phyloP scores from a whole-genome alignment of 805 yeast genomes.

The Saccharomycopsis sp. region DNA sequence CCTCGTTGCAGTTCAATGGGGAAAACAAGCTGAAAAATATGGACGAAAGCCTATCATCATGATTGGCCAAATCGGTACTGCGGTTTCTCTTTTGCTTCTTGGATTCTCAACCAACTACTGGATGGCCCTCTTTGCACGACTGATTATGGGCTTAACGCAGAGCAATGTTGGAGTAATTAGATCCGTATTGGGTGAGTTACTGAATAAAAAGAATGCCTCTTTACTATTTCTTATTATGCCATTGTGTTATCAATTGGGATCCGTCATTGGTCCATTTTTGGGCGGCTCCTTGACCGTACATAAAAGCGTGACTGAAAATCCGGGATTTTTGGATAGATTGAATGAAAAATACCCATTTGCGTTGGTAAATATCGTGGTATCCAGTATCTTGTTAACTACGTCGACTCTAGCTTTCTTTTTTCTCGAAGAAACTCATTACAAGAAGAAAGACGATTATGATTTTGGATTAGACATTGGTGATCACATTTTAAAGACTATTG shows the following conservation, averaged over 20 bases:
- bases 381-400: slow-evolving; percentile 32
- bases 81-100: slow-evolving; percentile 39
- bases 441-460: slow-evolving; percentile 34
- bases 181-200: slow-evolving; percentile 57
- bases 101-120: slow-evolving; percentile 50
- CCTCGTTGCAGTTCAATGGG: slow-evolving; percentile 55
- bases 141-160: slow-evolving; percentile 49
- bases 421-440: slow-evolving; percentile 46
- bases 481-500: slow-evolving; percentile 23
- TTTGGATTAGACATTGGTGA: slow-evolving; percentile 42
- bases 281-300: slow-evolving; percentile 44
- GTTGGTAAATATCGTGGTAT: slow-evolving; percentile 43
- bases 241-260: slow-evolving; percentile 53
- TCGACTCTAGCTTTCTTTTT: slow-evolving; percentile 37
- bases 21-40: slow-evolving; percentile 42
- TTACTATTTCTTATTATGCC: slow-evolving; percentile 57
- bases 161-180: slow-evolving; percentile 61
- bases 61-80: slow-evolving; percentile 47
- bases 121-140: slow-evolving; percentile 49
- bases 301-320: slow-evolving; percentile 13
- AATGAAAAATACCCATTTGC: slow-evolving; percentile 41
- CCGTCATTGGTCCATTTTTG: slow-evolving; percentile 53
- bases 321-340: slow-evolving; percentile 25
- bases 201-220: slow-evolving; percentile 54
- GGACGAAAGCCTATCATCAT: slow-evolving; percentile 54